These are phyloP conservation scores for Ceriops zippeliana DNA, from an alignment of 345 rosid species.

Conservation along the genomic window DNA sequence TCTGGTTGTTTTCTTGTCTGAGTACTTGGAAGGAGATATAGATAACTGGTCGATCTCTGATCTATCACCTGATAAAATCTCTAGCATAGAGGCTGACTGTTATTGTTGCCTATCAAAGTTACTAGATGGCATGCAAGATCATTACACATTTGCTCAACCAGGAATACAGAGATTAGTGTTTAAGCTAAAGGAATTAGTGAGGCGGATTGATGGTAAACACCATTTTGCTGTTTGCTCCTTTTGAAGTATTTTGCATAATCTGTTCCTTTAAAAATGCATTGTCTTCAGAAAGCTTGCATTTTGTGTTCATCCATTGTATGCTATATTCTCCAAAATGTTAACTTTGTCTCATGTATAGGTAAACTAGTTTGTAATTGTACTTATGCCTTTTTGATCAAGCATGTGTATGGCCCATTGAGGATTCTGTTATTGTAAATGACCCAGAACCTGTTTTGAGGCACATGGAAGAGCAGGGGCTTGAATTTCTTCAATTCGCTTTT, in stretches of 20 bases:
- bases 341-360: background rate
- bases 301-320: background rate
- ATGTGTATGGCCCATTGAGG: background rate
- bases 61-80: slow-evolving; percentile 59
- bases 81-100: slow-evolving; percentile 88
- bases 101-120: slow-evolving; percentile 97
- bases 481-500: slow-evolving; percentile 95
- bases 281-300: background rate
- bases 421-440: slow-evolving; percentile 15
- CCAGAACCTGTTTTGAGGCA: slow-evolving; percentile 94
- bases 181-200: slow-evolving; percentile 91
- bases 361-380: background rate
- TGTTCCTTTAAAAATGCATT: background rate
- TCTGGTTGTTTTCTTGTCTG: slow-evolving; percentile 88
- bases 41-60: slow-evolving; percentile 73
- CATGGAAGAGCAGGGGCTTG: slow-evolving; percentile 97
- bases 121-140: slow-evolving; percentile 99
- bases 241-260: background rate
- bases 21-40: slow-evolving; percentile 74
- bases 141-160: slow-evolving; percentile 99
- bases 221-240: background rate
- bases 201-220: slow-evolving; percentile 87
- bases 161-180: slow-evolving; percentile 99
- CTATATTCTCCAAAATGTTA: background rate
- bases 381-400: background rate